phyloP scores from a whole-genome alignment of 495 filamentous ascomycete genomes.

The Elaphomyces granulatus region DNA sequence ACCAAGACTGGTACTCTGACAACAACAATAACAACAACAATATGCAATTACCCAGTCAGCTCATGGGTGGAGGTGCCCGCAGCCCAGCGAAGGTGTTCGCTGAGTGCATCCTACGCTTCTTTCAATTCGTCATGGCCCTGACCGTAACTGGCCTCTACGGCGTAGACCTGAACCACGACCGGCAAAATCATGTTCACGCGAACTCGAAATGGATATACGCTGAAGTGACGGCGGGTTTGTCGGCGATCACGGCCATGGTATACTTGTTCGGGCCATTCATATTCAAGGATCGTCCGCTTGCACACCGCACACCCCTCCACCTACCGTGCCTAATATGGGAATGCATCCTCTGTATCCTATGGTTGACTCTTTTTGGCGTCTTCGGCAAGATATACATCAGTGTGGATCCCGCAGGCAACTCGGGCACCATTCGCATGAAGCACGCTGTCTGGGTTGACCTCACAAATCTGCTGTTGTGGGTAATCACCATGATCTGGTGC shows the following conservation, averaged over 20 bases:
- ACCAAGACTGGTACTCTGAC: neutral
- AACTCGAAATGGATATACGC: conserved; percentile 70
- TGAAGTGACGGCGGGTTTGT: conserved; percentile 45
- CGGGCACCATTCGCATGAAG: conserved; percentile 58
- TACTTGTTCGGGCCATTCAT: conserved; percentile 45
- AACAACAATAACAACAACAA: conserved; percentile 3
- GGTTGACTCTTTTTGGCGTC: conserved; percentile 65
- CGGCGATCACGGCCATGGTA: conserved; percentile 43
- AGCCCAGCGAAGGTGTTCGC: conserved; percentile 6
- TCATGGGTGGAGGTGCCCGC: conserved; percentile 4
- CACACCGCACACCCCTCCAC: conserved; percentile 6
- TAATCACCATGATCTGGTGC: conserved; percentile 36
- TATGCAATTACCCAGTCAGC: conserved; percentile 4
- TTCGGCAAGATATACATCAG: conserved; percentile 72
- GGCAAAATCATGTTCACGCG: conserved; percentile 30
- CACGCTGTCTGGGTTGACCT: conserved; percentile 78
- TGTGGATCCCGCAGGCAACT: conserved; percentile 44
- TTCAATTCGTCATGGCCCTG: conserved; percentile 60
- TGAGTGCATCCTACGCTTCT: conserved; percentile 43
- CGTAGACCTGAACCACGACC: conserved; percentile 46
- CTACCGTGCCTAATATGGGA: conserved; percentile 52
- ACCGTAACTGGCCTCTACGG: conserved; percentile 70
- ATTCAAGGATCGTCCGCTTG: conserved; percentile 20
- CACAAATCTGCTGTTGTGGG: conserved; percentile 57
- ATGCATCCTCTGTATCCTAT: conserved; percentile 51